A percentile compares a stretch with the other conserved stretches of the same genome.
Evolutionary conservation across 495 filamentous ascomycete species (phyloP).

Genomic region (Poronia punctata): DNA sequence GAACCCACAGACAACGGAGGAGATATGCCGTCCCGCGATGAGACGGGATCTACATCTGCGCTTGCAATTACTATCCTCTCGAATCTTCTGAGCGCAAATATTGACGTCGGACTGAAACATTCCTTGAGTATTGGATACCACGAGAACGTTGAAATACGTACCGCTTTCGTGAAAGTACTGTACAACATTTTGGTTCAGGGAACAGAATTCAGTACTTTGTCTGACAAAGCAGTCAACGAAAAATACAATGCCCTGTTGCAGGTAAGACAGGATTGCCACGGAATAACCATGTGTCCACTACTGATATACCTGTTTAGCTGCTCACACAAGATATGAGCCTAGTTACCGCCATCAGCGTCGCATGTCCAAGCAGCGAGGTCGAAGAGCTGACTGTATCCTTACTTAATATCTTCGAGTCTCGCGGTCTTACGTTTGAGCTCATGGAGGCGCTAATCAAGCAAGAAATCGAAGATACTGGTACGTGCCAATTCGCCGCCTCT

Average conservation of each 20-base stretch:
- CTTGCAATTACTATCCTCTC: conserved; percentile 58
- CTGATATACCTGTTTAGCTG: conserved; percentile 29
- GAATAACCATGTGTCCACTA: background rate
- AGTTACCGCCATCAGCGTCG: conserved; percentile 53
- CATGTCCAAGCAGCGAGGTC: conserved; percentile 57
- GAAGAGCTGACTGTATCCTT: conserved; percentile 59
- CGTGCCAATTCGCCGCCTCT: background rate
- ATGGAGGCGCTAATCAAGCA: conserved; percentile 58
- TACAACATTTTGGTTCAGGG: conserved; percentile 62
- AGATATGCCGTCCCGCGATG: conserved; percentile 33
- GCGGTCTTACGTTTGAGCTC: conserved; percentile 51
- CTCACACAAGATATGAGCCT: conserved; percentile 52
- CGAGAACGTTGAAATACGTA: conserved; percentile 58
- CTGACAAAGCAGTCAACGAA: conserved; percentile 55
- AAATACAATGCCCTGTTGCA: conserved; percentile 57
- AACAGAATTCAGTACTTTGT: conserved; percentile 58
- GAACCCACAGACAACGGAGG: conserved; percentile 39
- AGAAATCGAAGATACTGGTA: conserved; percentile 56
- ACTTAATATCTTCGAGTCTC: conserved; percentile 59
- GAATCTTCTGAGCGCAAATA: conserved; percentile 60
- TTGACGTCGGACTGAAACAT: conserved; percentile 61
- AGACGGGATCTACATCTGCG: conserved; percentile 44
- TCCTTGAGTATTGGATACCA: conserved; percentile 60
- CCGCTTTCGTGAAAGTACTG: conserved; percentile 59
- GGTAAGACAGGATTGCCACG: conserved; percentile 27